Evolutionary conservation across 2,329 filamentous ascomycete species (phyloP).

Genomic region (Fusarium hainanense): DNA sequence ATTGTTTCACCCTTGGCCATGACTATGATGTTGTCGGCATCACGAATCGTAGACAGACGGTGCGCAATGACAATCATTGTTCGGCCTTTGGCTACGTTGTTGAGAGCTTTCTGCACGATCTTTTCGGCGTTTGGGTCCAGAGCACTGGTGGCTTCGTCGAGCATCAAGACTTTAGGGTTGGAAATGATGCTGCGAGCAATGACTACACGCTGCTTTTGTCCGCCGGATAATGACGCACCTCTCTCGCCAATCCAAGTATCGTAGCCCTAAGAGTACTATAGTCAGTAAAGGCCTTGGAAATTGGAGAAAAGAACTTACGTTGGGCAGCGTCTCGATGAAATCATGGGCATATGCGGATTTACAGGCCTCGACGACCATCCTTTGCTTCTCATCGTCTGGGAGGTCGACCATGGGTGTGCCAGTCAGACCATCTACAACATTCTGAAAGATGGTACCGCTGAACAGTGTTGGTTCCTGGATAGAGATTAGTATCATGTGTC

Average conservation of each 20-base stretch:
- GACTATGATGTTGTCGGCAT: conserved; percentile 74
- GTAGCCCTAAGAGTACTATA: conserved; percentile 57
- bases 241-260: conserved; percentile 72
- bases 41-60: conserved; percentile 66
- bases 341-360: conserved; percentile 64
- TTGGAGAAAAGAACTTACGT: neutral
- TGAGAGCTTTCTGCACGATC: conserved; percentile 67
- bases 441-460: conserved; percentile 63
- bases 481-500: neutral
- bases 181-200: conserved; percentile 75
- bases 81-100: conserved; percentile 63
- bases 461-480: conserved; percentile 64
- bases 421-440: conserved; percentile 61
- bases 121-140: conserved; percentile 59
- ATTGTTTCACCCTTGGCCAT: conserved; percentile 68
- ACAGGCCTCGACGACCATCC: conserved; percentile 60
- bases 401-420: conserved; percentile 52
- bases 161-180: conserved; percentile 70
- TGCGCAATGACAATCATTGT: conserved; percentile 76
- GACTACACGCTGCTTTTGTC: conserved; percentile 73
- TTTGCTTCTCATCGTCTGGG: conserved; percentile 56
- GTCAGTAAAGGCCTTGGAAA: neutral
- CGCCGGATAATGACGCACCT: conserved; percentile 73
- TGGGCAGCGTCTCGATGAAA: conserved; percentile 62
- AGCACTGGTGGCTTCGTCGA: conserved; percentile 77